Conservation (phyloP, 2,329 filamentous ascomycete genomes). For the Byssothecium circinans region DNA sequence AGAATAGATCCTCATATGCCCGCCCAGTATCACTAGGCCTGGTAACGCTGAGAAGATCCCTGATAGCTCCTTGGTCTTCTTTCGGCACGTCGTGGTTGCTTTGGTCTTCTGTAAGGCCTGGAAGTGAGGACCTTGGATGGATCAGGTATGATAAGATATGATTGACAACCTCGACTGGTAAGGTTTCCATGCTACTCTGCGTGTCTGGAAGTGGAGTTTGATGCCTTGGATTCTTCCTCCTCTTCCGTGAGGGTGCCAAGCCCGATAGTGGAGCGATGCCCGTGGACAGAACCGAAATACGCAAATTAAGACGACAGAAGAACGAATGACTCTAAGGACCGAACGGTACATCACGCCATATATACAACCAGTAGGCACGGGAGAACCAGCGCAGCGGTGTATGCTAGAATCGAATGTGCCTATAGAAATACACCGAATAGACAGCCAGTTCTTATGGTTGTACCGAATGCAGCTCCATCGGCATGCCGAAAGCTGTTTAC, state of each 20-base stretch:
- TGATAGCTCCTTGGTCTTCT: constrained; percentile 19
- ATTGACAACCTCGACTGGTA: constrained; percentile 33
- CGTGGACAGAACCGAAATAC: not conserved
- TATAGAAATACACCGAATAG: too few relatives aligned
- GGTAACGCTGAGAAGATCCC: constrained; percentile 23
- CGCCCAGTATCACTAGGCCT: constrained; percentile 26
- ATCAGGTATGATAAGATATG: constrained; percentile 33
- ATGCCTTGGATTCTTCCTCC: not conserved
- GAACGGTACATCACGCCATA: not conserved
- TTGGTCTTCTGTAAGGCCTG: constrained; percentile 32
- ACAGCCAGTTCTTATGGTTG: too few relatives aligned
- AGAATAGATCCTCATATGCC: constrained; percentile 33
- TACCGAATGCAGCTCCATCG: constrained; percentile 11
- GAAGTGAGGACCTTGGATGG: constrained; percentile 30
- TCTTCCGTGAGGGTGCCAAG: not conserved
- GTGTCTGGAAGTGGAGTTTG: not conserved
- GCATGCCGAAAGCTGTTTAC: constrained; percentile 14
- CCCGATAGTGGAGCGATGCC: not conserved
- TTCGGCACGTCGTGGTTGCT: constrained; percentile 24
- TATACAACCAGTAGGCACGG: not conserved
- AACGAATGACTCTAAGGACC: not conserved
- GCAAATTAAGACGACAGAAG: not conserved
- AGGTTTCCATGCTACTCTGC: constrained; percentile 21
- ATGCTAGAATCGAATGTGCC: too few relatives aligned
- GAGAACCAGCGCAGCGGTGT: constrained; percentile 5